Evolutionary conservation across 768 basidiomycete species (phyloP), one percentile per base, ranked within the genome.

Genomic region (Mycena vitilis): DNA sequence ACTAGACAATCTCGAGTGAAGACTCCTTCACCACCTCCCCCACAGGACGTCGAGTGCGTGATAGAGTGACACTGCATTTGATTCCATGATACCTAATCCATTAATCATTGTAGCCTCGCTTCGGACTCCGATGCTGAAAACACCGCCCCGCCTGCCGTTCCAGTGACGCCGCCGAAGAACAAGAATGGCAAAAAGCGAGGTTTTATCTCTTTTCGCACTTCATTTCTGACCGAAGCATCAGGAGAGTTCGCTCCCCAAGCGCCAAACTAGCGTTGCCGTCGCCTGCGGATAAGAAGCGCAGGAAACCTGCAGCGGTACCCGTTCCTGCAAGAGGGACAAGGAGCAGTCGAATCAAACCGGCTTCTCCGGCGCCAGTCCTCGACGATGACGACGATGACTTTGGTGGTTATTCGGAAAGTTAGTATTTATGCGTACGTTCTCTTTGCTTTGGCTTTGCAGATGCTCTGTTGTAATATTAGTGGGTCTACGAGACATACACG

Each of bases 171-270:
- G 7, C 58, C 55, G 7, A 55, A 63, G 48, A 68, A 63, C 1
- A 42, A 53, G 63, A 71, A 60, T 8, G 70, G 70, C 20, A 62
- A 52, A 25, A 71, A 71, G 70, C 65, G 51, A 15, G 70, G 57
- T 44, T 52, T 34, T 20, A 11, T 22, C 22, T 22, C 7, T 40
- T 37, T 18, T 42, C 6, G 22, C 18, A 2, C 18, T 48, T 20
- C 42, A 4, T 2, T 34, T 22, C 38, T 34, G 36, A 44, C 13
- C 7, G 8, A 54, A 22, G 15, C 47, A 40, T 12, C 37, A 71
- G 70, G 66, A 25, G 70, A 18, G 63, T 51, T 5, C 70, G 70
- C 11, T 61, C 66, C 4, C 70, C 70, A 7, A 52, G 65, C 34
- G 51, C 70, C 15, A 66, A 71, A 40, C 0, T 63, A 16, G 57